Conservation (phyloP, 768 basidiomycete genomes). For the Sarcodon aspratus region DNA sequence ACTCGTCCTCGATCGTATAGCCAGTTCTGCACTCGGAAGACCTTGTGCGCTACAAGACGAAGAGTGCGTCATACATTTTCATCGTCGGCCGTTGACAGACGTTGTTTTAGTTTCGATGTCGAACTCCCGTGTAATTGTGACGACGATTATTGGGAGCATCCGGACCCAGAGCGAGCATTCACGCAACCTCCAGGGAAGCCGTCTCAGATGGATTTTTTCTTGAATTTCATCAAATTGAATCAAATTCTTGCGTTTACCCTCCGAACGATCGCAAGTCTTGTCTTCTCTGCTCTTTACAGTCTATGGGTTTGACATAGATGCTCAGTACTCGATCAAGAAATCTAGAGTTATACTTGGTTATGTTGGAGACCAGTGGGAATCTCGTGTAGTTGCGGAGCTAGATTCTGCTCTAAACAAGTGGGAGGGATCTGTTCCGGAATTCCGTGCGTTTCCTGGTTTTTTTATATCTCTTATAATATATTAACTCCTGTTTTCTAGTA, state of each 20-base stretch:
- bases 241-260: slow-evolving; percentile 51
- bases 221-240: slow-evolving; percentile 40
- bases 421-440: slow-evolving; percentile 59
- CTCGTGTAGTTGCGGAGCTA: slow-evolving; percentile 56
- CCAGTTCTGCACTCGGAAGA: slow-evolving; percentile 46
- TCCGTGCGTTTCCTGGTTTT: slow-evolving; percentile 20
- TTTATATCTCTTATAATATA: slow-evolving; percentile 14
- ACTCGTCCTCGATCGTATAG: slow-evolving; percentile 16
- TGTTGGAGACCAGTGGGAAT: slow-evolving; percentile 44
- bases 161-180: slow-evolving; percentile 36
- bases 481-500: slow-evolving; percentile 5
- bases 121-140: slow-evolving; percentile 56
- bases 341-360: slow-evolving; percentile 41
- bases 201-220: slow-evolving; percentile 44
- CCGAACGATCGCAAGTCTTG: slow-evolving; percentile 22
- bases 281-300: background rate
- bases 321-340: slow-evolving; percentile 64
- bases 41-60: slow-evolving; percentile 60
- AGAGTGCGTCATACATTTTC: slow-evolving; percentile 33
- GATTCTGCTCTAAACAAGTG: slow-evolving; percentile 73
- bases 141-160: slow-evolving; percentile 55
- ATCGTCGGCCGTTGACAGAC: background rate
- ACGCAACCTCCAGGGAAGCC: slow-evolving; percentile 50
- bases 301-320: slow-evolving; percentile 13
- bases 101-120: slow-evolving; percentile 37